phyloP scores from a whole-genome alignment of 345 rosid species.

The Eucalyptus tenuipes region DNA sequence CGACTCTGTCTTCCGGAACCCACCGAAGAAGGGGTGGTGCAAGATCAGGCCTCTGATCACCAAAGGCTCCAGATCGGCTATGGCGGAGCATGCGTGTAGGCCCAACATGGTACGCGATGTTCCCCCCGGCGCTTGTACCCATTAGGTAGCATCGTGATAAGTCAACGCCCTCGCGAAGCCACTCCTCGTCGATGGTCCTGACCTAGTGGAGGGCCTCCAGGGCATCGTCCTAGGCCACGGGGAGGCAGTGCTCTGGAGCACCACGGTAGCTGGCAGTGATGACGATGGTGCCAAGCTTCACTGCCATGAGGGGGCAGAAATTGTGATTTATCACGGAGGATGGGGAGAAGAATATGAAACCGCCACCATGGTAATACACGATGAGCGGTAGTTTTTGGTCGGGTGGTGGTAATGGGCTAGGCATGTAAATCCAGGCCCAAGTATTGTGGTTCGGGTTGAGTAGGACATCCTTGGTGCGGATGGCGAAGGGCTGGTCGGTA shows the following conservation, averaged over 20 bases:
- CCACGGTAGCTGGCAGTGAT: constrained; percentile 12
- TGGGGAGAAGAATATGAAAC: constrained; percentile 1
- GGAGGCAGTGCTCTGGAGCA: constrained; percentile 8
- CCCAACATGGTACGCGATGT: background rate
- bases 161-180: background rate
- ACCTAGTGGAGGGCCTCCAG: constrained; percentile 3
- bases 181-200: background rate
- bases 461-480: background rate
- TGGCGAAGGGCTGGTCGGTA: background rate
- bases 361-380: constrained; percentile 23
- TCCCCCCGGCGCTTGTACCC: background rate
- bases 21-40: constrained; percentile 25
- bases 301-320: background rate
- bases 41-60: constrained; percentile 11
- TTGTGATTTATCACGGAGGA: background rate
- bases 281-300: constrained; percentile 6
- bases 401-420: background rate
- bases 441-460: background rate
- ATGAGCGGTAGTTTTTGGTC: constrained; percentile 17
- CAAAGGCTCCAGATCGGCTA: background rate
- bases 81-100: background rate
- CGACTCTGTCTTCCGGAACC: background rate
- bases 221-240: constrained; percentile 1
- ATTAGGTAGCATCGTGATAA: background rate
- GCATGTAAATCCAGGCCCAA: background rate